Base-by-base conservation (phyloP, 148 eudicot genomes). In the Fagopyrum tataricum region DNA sequence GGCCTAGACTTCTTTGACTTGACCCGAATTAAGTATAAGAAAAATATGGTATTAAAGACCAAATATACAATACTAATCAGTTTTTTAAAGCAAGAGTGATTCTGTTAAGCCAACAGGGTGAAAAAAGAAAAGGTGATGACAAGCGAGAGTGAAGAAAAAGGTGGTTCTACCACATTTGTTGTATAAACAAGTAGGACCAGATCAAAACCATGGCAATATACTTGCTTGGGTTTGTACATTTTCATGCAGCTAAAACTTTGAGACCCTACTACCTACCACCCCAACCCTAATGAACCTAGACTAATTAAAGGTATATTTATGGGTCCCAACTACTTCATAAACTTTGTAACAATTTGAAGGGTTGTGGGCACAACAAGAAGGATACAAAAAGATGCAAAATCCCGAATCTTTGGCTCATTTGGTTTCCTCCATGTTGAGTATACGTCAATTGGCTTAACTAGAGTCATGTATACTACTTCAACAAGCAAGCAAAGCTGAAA, bases 191-290 rank as follows among this genome's bases (percentile, higher is more conserved):
- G 69, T 77, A 87, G 93, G 86, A 75, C 89, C 82, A 82, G 69
- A 64, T 64, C 69, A 64, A 44, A 31, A 41, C 67, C 74, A 80
- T 76, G 75, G 78, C 80, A 67, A 80, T 76, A 51, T 74, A 79
- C 73, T 79, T 82, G 80, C 79, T 81, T 84, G 84, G 74, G 78
- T 75, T 68, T 82, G 85, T 71, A 85, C 83, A 82, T 86, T 82
- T 85, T 86, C 76, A 89, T 80, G 86, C 82, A 81, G 73, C 79
- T 47, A 51, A 72, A 74, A 72, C 69, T 24, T 73, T 64, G 83
- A 85, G 88, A 83, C 90, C 84, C 82, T 72, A 15, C 84, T 81
- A 53, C 44, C 69, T 61, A 61, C 66, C 64, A 24, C 75, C 76
- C 75, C 7, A 21, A 46, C 73, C 17, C 37, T 69, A 69, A 5